Base-by-base conservation (phyloP, 139 green algal genomes). In the Chlorella sp. region DNA sequence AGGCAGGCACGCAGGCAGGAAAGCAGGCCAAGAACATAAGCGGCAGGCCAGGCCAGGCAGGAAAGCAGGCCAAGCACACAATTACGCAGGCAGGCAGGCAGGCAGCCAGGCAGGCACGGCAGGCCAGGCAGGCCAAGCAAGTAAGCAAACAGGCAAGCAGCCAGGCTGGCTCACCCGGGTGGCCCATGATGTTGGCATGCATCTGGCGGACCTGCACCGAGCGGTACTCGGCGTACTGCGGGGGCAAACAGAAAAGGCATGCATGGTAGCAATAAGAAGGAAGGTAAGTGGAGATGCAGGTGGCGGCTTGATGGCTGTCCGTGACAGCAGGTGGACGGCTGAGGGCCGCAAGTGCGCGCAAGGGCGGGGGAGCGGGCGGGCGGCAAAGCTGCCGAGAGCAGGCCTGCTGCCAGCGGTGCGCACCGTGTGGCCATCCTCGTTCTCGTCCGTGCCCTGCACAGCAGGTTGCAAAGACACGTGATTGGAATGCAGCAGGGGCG, bases 211-310 rank as follows among this genome's bases (percentile, higher is more conserved):
- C 78, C 32, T 87, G 69, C 57, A 82, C n/a, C 5, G 91, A 77
- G 9, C n/a, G 37, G 53, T 93, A 93, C 40, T 81, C 37, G 22
- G 64, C 69, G 77, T 93, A 93, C 26, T 84, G 79, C 40, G 66
- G 14, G 73, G 36, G 15, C 48, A 57, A 5, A 57, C 48, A 57
- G 48, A 9, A 57, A 57, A 9, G n/a, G n/a, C n/a, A 57, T 9
- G 48, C 48, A 57, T 57, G 48, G 48, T 57, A 9, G 48, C 48
- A 57, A 57, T 16, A 5, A 57, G 48, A 57, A 57, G 48, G 48
- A 57, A 16, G 48, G 9, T 57, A 57, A 16, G 48, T 57, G 48
- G 5, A 57, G 48, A 57, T 57, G 48, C 9, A 5, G 48, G 5
- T 5, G 9, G 48, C 48, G 48, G 48, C 9, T 76, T n/a, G n/a